A percentile compares a stretch with the other conserved stretches of the same genome.
These are phyloP conservation scores for Caryopteris hybrid DNA, from an alignment of 305 asterid species.

Conservation along the genomic window DNA sequence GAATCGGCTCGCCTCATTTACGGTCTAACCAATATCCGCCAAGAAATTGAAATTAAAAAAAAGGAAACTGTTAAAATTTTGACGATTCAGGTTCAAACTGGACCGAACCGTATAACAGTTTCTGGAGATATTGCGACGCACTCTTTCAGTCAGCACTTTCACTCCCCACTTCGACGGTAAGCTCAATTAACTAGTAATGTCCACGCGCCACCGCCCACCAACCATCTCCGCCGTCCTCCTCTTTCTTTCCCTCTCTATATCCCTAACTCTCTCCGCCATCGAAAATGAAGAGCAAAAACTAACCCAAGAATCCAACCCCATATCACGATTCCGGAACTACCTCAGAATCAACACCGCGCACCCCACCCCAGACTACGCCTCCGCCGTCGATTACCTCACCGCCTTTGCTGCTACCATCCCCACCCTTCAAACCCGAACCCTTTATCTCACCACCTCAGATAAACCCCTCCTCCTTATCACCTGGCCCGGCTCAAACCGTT, in stretches of 20 bases:
- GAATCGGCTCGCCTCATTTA: no score
- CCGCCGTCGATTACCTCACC: slow-evolving; percentile 45
- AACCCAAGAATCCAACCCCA: slow-evolving; percentile 16
- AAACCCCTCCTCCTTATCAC: slow-evolving; percentile 78
- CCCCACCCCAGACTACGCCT: slow-evolving; percentile 48
- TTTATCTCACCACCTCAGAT: slow-evolving; percentile 36
- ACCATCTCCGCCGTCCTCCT: slow-evolving; percentile 18
- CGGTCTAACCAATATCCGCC: no score
- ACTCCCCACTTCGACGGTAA: background rate
- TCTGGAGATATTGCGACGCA: background rate
- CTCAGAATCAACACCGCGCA: slow-evolving; percentile 54
- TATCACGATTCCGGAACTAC: slow-evolving; percentile 48
- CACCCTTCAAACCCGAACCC: slow-evolving; percentile 24
- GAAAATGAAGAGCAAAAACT: background rate
- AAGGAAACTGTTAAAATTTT: no score
- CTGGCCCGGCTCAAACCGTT: slow-evolving; percentile 64
- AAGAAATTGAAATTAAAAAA: no score
- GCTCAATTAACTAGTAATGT: slow-evolving; percentile 16
- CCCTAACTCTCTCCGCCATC: background rate
- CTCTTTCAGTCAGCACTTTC: background rate
- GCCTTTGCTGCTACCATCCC: slow-evolving; percentile 47
- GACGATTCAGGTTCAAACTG: background rate
- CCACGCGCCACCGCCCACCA: slow-evolving; percentile 22
- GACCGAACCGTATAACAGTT: background rate
- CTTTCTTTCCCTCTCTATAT: slow-evolving; percentile 12